Percentiles rank a stretch among this genome's conserved stretches.
Conservation (phyloP, 257 asterid species). For the Nicotiana tomentosiformis region DNA sequence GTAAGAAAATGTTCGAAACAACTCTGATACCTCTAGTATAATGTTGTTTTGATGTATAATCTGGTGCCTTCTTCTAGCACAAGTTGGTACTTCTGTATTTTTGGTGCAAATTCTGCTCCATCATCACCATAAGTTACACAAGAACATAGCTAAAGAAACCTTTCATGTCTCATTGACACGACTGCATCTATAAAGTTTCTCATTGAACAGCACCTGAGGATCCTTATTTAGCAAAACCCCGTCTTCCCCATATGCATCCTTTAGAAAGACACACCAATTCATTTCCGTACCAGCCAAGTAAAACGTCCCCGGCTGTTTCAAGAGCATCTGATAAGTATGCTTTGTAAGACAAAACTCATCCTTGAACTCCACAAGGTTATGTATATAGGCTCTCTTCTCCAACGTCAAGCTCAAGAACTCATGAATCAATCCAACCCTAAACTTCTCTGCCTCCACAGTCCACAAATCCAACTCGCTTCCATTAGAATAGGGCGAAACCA, state of each 20-base stretch:
- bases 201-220: conserved; percentile 70
- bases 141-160: too few relatives aligned
- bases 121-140: neutral
- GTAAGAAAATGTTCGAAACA: neutral
- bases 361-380: conserved; percentile 90
- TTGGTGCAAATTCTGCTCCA: neutral
- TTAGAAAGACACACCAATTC: conserved; percentile 95
- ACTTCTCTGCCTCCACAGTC: conserved; percentile 94
- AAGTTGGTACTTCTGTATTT: neutral
- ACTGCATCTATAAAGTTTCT: conserved; percentile 42
- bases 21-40: neutral
- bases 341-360: conserved; percentile 83
- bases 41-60: neutral
- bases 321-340: conserved; percentile 79
- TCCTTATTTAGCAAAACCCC: conserved; percentile 60
- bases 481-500: conserved; percentile 91
- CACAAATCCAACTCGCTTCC: conserved; percentile 72
- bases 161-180: conserved; percentile 1
- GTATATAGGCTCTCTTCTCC: conserved; percentile 95
- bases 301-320: conserved; percentile 75
- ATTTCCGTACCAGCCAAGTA: conserved; percentile 91
- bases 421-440: conserved; percentile 75
- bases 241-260: conserved; percentile 76
- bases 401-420: conserved; percentile 91
- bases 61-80: neutral